Conservation (phyloP, 305 asterid species). For the Stenogyne calaminthoides region DNA sequence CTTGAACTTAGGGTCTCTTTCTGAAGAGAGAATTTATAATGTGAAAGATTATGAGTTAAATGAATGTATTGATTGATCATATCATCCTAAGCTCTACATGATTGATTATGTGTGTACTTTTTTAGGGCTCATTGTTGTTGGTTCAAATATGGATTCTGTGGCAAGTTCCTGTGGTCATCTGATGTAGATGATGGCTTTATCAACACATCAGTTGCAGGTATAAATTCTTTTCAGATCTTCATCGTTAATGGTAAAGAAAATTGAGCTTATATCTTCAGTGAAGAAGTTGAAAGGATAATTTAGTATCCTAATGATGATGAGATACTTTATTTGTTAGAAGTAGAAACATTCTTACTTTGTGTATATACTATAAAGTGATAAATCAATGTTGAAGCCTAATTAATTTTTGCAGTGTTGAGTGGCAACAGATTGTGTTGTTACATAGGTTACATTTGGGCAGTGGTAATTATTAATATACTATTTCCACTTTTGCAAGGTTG, state of each 20-base stretch:
- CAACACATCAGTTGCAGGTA: conserved; percentile 60
- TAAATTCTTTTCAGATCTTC: conserved; percentile 8
- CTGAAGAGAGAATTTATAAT: conserved; percentile 9
- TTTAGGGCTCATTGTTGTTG: conserved; percentile 25
- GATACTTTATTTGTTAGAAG: conserved; percentile 23
- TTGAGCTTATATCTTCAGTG: conserved; percentile 17
- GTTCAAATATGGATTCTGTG: conserved; percentile 29
- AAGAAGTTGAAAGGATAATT: neutral
- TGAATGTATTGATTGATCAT: conserved; percentile 13
- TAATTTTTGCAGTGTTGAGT: neutral
- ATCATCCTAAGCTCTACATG: neutral
- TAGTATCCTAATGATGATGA: conserved; percentile 7
- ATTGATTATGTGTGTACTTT: conserved; percentile 6
- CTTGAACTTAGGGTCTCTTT: neutral
- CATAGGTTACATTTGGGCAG: conserved; percentile 1
- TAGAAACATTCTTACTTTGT: neutral
- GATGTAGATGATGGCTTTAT: conserved; percentile 55
- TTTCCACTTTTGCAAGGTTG: too few relatives aligned
- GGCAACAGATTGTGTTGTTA: neutral
- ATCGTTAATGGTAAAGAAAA: neutral
- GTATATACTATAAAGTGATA: neutral
- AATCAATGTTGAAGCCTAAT: neutral
- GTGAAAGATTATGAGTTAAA: neutral
- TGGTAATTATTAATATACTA: neutral
- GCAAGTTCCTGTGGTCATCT: conserved; percentile 34